phyloP scores from a whole-genome alignment of 2,329 filamentous ascomycete genomes.

The Trichocomaceae sp. region DNA sequence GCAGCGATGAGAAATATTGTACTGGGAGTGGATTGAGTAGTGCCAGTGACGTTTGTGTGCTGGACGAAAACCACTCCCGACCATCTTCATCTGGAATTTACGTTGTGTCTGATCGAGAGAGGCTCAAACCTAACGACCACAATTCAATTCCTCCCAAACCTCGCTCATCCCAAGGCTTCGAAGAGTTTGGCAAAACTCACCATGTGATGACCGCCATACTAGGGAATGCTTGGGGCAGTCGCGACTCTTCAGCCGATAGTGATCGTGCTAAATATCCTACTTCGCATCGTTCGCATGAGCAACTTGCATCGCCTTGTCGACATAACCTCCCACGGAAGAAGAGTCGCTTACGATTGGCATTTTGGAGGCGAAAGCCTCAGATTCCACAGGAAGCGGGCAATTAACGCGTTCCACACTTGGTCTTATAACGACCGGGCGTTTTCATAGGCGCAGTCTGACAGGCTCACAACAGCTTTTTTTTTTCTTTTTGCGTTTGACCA shows the following conservation, averaged over 20 bases:
- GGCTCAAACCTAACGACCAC: conserved; percentile 20
- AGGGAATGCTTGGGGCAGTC: conserved; percentile 22
- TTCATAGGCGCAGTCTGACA: neutral
- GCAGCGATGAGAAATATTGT: conserved; percentile 32
- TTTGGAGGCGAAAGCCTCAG: conserved; percentile 34
- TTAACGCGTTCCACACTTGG: neutral
- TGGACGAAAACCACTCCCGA: conserved; percentile 17
- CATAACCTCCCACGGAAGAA: conserved; percentile 26
- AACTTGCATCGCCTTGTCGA: neutral
- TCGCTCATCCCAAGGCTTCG: conserved; percentile 20
- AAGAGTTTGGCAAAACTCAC: conserved; percentile 20
- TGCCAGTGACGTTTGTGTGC: conserved; percentile 22
- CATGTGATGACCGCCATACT: conserved; percentile 17
- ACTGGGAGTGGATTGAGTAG: conserved; percentile 24
- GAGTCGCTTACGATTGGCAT: conserved; percentile 36
- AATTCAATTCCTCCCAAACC: conserved; percentile 14
- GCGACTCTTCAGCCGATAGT: conserved; percentile 24
- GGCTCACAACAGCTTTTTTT: neutral
- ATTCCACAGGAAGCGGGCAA: conserved; percentile 18
- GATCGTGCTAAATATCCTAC: conserved; percentile 13
- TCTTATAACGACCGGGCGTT: neutral
- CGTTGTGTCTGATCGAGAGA: conserved; percentile 18
- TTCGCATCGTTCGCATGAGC: conserved; percentile 10
- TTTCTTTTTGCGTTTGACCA: neutral
- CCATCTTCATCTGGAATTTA: conserved; percentile 27